Evolutionary conservation across 2,329 filamentous ascomycete genomes (phyloP).

Genomic region (Epichloe sibirici): DNA sequence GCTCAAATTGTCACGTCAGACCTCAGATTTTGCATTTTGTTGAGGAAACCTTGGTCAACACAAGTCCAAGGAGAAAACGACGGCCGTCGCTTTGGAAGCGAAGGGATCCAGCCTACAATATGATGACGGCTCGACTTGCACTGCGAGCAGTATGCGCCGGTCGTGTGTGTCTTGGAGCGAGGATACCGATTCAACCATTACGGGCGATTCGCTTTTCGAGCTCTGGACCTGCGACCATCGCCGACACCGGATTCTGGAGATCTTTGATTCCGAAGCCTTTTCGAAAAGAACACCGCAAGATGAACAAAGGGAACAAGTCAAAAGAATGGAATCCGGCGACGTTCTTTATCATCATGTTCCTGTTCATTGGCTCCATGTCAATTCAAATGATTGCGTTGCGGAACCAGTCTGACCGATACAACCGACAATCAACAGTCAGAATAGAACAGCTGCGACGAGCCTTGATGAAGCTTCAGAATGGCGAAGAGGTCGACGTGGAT

Average conservation of each 20-base stretch:
- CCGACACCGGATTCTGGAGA: slow-evolving; percentile 54
- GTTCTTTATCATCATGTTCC: slow-evolving; percentile 70
- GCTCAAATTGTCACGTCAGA: neutral
- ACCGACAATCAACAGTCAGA: slow-evolving; percentile 65
- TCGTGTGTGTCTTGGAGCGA: neutral
- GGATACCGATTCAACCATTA: neutral
- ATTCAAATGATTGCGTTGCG: slow-evolving; percentile 82
- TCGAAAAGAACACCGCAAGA: slow-evolving; percentile 30
- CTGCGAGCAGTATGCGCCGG: neutral
- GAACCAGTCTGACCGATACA: slow-evolving; percentile 61
- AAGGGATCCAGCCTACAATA: neutral
- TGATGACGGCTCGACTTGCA: slow-evolving; percentile 7
- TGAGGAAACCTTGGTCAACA: neutral
- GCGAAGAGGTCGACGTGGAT: slow-evolving; percentile 77
- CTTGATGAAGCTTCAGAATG: slow-evolving; percentile 54
- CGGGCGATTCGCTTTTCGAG: slow-evolving; percentile 19
- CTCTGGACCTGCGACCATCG: slow-evolving; percentile 35
- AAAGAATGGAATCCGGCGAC: slow-evolving; percentile 71
- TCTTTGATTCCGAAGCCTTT: slow-evolving; percentile 57
- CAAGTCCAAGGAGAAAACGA: neutral
- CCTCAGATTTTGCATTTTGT: neutral
- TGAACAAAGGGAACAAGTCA: slow-evolving; percentile 28
- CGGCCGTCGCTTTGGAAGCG: neutral
- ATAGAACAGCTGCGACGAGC: slow-evolving; percentile 67
- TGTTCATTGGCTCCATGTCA: slow-evolving; percentile 87